phyloP scores from a whole-genome alignment of 345 rosid species.

The Nephelium lappaceum region DNA sequence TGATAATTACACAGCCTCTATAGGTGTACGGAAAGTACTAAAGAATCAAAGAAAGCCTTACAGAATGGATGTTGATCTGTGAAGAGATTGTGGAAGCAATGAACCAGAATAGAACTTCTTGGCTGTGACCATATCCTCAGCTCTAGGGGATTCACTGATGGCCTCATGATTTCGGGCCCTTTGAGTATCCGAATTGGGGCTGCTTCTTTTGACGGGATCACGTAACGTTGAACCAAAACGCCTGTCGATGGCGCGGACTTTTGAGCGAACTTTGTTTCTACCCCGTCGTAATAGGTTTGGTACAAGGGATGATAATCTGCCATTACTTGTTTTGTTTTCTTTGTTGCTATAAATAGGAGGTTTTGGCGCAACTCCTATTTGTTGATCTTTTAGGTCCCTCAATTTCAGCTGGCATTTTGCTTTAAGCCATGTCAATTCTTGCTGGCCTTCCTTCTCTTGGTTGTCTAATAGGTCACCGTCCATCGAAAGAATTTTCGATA shows the following conservation, averaged over 20 bases:
- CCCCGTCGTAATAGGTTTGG: slow-evolving; percentile 24
- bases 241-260: slow-evolving; percentile 12
- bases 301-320: slow-evolving; percentile 14
- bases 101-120: slow-evolving; percentile 40
- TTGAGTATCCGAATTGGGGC: slow-evolving; percentile 37
- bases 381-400: slow-evolving; percentile 60
- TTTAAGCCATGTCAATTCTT: slow-evolving; percentile 65
- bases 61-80: slow-evolving; percentile 59
- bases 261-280: slow-evolving; percentile 16
- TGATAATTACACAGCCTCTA: slow-evolving; percentile 35
- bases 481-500: slow-evolving; percentile 29
- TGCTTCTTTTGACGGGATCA: slow-evolving; percentile 23
- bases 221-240: slow-evolving; percentile 24
- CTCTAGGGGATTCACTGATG: slow-evolving; percentile 24
- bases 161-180: slow-evolving; percentile 35
- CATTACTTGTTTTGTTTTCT: slow-evolving; percentile 24
- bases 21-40: slow-evolving; percentile 27
- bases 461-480: slow-evolving; percentile 34
- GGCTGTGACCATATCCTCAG: slow-evolving; percentile 25
- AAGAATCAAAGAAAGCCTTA: slow-evolving; percentile 35
- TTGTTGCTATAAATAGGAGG: slow-evolving; percentile 28
- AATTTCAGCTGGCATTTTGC: slow-evolving; percentile 62
- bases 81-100: slow-evolving; percentile 51
- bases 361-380: slow-evolving; percentile 33
- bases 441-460: slow-evolving; percentile 51